Evolutionary conservation across 805 yeast species (phyloP).

Genomic region (Spathaspora passalidarum): DNA sequence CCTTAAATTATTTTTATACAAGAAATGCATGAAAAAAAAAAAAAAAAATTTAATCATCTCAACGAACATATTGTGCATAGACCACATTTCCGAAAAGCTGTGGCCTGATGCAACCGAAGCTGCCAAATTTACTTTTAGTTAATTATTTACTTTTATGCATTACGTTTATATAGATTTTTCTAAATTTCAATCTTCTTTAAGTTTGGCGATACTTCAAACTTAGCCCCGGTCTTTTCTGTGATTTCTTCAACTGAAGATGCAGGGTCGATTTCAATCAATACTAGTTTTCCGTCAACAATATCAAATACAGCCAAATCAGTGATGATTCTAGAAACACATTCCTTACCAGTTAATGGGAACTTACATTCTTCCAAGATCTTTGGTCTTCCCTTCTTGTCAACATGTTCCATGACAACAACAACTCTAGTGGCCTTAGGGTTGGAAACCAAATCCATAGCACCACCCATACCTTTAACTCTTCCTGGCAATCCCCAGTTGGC

Average conservation of each 20-base stretch:
- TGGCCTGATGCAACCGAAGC: too few relatives aligned
- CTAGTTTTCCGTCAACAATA: constrained; percentile 34
- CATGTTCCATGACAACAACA: constrained; percentile 47
- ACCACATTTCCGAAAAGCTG: background rate
- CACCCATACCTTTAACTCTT: constrained; percentile 51
- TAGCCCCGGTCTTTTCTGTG: constrained; percentile 37
- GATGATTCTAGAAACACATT: constrained; percentile 44
- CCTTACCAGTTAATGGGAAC: constrained; percentile 47
- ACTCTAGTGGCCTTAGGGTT: constrained; percentile 44
- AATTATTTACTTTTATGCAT: background rate
- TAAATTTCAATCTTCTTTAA: constrained; percentile 15
- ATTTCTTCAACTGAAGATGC: constrained; percentile 40
- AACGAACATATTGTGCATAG: background rate
- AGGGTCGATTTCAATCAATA: constrained; percentile 41
- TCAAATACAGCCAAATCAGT: constrained; percentile 50
- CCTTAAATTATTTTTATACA: background rate
- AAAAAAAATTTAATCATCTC: background rate
- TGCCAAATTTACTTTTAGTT: too few relatives aligned
- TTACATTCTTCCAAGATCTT: constrained; percentile 43
- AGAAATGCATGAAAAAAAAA: background rate
- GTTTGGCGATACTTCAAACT: constrained; percentile 30
- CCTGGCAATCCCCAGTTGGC: constrained; percentile 57
- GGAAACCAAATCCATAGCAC: constrained; percentile 52
- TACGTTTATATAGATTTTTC: background rate
- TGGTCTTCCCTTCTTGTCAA: constrained; percentile 44